Evolutionary conservation across 2,329 filamentous ascomycete species (phyloP).

Genomic region (Colletotrichum orchidophilum): DNA sequence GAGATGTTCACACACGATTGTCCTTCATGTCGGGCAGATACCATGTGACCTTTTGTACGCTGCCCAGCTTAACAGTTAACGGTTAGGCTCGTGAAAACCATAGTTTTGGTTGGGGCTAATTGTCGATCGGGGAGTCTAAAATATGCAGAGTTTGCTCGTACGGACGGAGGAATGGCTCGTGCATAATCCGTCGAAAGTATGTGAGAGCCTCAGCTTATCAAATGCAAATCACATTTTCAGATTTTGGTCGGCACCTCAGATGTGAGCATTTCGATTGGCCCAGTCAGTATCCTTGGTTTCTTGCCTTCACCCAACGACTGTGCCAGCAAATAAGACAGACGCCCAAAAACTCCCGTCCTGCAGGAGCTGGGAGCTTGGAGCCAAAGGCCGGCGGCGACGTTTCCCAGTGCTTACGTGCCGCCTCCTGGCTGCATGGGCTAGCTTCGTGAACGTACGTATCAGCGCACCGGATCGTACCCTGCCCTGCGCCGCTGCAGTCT

Average conservation of each 20-base stretch:
- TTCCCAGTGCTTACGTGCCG: not conserved
- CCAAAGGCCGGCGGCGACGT: not conserved
- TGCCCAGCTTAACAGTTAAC: too few relatives aligned
- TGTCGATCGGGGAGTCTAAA: not conserved
- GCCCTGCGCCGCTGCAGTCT: conserved; percentile 5
- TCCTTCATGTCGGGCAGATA: too few relatives aligned
- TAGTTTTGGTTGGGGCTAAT: not conserved
- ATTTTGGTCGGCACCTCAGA: not conserved
- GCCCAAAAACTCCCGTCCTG: not conserved
- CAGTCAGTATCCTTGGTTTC: too few relatives aligned
- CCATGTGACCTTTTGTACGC: too few relatives aligned
- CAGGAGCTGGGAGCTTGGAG: not conserved
- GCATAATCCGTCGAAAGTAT: not conserved
- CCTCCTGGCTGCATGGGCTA: not conserved
- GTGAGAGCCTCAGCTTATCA: not conserved
- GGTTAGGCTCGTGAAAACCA: not conserved
- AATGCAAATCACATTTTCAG: not conserved
- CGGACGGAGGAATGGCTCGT: not conserved
- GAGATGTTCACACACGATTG: too few relatives aligned
- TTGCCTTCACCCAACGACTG: not conserved
- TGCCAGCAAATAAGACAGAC: not conserved
- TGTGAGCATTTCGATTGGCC: not conserved
- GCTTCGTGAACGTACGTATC: not conserved
- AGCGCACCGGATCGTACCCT: not conserved
- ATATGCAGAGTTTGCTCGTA: not conserved